Evolutionary conservation across 306 rosid genomes (phyloP).

Genomic region (Prunus fruticosa): DNA sequence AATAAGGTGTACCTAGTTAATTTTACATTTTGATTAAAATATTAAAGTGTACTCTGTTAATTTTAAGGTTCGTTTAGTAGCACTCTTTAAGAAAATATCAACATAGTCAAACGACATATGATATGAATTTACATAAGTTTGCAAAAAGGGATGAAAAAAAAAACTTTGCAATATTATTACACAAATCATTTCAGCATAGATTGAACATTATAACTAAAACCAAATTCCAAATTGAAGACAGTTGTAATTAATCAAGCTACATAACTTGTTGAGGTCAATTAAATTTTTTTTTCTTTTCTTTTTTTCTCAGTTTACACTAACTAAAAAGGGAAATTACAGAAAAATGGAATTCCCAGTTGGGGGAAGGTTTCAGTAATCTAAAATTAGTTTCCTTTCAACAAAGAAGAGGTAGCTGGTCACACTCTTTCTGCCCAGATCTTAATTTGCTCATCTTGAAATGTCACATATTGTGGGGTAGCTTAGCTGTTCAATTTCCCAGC

Average conservation of each 20-base stretch:
- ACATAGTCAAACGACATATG: no score
- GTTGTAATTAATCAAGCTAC: constrained; percentile 22
- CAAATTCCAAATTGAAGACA: constrained; percentile 12
- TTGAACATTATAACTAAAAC: neutral
- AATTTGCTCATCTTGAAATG: constrained; percentile 41
- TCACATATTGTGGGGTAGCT: constrained; percentile 44
- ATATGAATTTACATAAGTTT: neutral
- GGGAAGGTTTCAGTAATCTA: constrained; percentile 41
- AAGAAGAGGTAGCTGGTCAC: constrained; percentile 7
- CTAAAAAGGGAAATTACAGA: constrained; percentile 4
- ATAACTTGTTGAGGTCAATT: constrained; percentile 18
- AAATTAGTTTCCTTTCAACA: constrained; percentile 33
- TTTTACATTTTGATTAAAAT: no score
- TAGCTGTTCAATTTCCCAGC: constrained; percentile 77
- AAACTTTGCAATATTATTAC: neutral
- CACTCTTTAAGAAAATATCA: no score
- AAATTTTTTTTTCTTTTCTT: neutral
- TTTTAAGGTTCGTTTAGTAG: no score
- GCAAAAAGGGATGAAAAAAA: neutral
- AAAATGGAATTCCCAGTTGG: constrained; percentile 23
- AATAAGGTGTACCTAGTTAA: no score
- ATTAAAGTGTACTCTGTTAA: no score
- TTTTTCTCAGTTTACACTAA: constrained; percentile 26
- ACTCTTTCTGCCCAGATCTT: constrained; percentile 21
- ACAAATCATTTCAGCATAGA: neutral